Evolutionary conservation across 2,329 filamentous ascomycete genomes (phyloP).

Genomic region (Fusarium austroafricanum): DNA sequence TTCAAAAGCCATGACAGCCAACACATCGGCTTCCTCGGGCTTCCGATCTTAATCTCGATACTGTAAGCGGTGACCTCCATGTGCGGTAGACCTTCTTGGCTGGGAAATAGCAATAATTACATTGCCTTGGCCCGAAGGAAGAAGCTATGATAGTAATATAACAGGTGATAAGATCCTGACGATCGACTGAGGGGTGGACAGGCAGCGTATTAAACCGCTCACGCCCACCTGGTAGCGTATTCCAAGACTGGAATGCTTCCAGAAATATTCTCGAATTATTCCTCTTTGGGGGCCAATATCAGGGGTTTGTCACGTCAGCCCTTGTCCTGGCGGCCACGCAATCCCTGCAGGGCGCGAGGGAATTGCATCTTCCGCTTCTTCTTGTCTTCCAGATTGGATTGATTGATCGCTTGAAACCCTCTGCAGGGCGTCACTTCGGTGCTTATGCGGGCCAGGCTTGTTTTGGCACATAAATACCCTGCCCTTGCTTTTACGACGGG

Average conservation of each 20-base stretch:
- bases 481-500: conserved; percentile 32
- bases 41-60: neutral
- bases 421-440: conserved; percentile 40
- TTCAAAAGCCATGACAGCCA: neutral
- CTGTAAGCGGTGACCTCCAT: conserved; percentile 1
- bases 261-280: conserved; percentile 44
- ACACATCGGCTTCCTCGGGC: neutral
- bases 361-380: neutral
- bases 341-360: conserved; percentile 21
- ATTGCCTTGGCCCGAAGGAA: neutral
- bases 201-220: neutral
- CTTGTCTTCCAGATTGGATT: conserved; percentile 4
- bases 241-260: conserved; percentile 30
- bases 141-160: neutral
- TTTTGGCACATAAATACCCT: conserved; percentile 7
- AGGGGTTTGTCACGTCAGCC: conserved; percentile 17
- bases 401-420: neutral
- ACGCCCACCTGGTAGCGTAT: conserved; percentile 27
- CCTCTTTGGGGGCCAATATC: conserved; percentile 20
- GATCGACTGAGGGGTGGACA: conserved; percentile 13
- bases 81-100: neutral
- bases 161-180: conserved; percentile 10
- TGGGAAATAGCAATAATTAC: neutral
- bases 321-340: conserved; percentile 10
- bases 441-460: conserved; percentile 42